A percentile compares a stretch with the other conserved stretches of the same genome.
Evolutionary conservation across 2,329 filamentous ascomycete species (phyloP).

Genomic region (Apiospora koreana): DNA sequence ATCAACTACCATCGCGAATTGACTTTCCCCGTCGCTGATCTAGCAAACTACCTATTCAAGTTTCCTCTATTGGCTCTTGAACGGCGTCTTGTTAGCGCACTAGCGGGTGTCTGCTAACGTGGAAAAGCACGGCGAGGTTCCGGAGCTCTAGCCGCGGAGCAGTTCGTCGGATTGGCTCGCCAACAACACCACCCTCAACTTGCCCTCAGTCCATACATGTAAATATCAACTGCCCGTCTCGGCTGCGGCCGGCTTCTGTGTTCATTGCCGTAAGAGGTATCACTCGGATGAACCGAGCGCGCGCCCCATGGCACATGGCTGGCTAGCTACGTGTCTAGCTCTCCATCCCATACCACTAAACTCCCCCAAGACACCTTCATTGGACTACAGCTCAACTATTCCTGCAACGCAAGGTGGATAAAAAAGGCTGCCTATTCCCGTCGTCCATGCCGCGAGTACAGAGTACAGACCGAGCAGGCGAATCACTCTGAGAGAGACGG

Average conservation of each 20-base stretch:
- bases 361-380: background rate
- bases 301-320: background rate
- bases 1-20: background rate
- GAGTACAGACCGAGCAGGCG: background rate
- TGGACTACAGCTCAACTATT: background rate
- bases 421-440: background rate
- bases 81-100: background rate
- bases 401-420: constrained; percentile 1
- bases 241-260: background rate
- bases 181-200: background rate
- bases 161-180: background rate
- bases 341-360: background rate
- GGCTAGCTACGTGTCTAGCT: constrained; percentile 6
- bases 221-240: background rate
- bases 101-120: background rate
- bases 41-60: background rate
- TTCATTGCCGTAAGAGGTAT: background rate
- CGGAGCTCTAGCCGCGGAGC: background rate
- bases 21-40: background rate
- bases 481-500: background rate
- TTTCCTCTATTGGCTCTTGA: background rate
- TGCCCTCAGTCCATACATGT: background rate
- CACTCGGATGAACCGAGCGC: constrained; percentile 2
- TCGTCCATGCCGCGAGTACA: background rate
- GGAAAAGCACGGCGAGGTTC: background rate